Base-by-base conservation (phyloP, 768 basidiomycete genomes). In the Hysterangium stoloniferum region DNA sequence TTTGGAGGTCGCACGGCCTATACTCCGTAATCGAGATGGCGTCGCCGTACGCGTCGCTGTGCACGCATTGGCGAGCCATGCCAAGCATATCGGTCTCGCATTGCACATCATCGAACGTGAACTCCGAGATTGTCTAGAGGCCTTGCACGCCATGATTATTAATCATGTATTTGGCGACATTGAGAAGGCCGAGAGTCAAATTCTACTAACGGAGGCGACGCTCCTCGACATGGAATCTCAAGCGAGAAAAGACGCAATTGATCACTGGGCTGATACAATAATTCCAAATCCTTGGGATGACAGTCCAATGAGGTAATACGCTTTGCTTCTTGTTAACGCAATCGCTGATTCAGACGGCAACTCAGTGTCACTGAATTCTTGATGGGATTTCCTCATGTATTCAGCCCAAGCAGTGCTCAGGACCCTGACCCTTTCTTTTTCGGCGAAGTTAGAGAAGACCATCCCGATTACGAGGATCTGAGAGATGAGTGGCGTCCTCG, bases 21-120 rank as follows among this genome's bases (percentile, higher is more conserved):
- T 84, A 37, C 68, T 85, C n/a, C 80, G 81, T 3, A 73, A 82
- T 1, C 74, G 77, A 12, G 81, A 85, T 44, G 65, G 73, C 4
- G 28, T 59, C 1, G 62, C 68, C 0, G 61, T 80, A 17, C 80
- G 79, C 51, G 54, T 59, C 13, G 76, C 78, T 0, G 71, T 73
- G 7, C 54, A 65, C 13, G 52, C 68, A 34, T 62, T 82, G 42
- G 8, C 49, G 20, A 61, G 65, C 25, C 41, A n/a, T 15, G 22
- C 19, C 9, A 27, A 31, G 27, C 44, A 45, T 22, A 28, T 31
- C 12, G 15, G 13, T 5, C 20, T n/a, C 12, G 71, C 68, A 15
- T 57, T 76, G 1, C 52, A 66, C 22, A 72, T 82, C 50, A 57
- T 78, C 49, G 74, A 80, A 54, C 68, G 66, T 51, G 81, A 84